These are phyloP conservation scores for Alloteropsis semialata DNA, from an alignment of 176 grass and related monocot species.

Conservation along the genomic window DNA sequence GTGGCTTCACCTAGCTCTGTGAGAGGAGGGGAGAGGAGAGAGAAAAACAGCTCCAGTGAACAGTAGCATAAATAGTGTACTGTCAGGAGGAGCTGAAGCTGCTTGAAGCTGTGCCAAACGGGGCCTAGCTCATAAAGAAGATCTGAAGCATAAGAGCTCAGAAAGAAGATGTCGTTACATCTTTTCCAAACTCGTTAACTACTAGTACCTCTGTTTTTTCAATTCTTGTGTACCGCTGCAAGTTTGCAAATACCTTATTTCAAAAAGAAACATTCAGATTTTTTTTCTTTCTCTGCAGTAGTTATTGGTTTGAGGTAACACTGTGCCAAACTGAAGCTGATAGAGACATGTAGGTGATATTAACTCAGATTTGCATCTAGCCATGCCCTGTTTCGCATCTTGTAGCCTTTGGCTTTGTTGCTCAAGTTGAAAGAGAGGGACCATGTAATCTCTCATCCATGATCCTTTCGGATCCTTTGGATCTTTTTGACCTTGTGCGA, in stretches of 20 bases:
- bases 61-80: too few relatives aligned
- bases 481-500: slow-evolving; percentile 17
- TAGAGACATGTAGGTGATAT: not conserved
- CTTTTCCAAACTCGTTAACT: not conserved
- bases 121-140: not conserved
- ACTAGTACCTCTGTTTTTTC: not conserved
- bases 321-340: not conserved
- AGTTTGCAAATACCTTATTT: not conserved
- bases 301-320: not conserved
- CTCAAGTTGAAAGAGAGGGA: slow-evolving; percentile 4
- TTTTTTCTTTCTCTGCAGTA: too few relatives aligned
- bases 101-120: too few relatives aligned
- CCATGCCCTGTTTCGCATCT: not conserved
- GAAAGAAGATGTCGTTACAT: not conserved
- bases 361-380: not conserved
- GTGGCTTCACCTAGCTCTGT: too few relatives aligned
- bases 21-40: too few relatives aligned
- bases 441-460: not conserved
- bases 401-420: not conserved
- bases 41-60: too few relatives aligned
- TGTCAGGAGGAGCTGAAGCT: too few relatives aligned
- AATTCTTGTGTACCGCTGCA: not conserved
- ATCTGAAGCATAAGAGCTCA: not conserved
- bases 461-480: not conserved
- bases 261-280: not conserved